Evolutionary conservation across 139 green algal species (phyloP).

Genomic region (Ettlia oleoabundans): DNA sequence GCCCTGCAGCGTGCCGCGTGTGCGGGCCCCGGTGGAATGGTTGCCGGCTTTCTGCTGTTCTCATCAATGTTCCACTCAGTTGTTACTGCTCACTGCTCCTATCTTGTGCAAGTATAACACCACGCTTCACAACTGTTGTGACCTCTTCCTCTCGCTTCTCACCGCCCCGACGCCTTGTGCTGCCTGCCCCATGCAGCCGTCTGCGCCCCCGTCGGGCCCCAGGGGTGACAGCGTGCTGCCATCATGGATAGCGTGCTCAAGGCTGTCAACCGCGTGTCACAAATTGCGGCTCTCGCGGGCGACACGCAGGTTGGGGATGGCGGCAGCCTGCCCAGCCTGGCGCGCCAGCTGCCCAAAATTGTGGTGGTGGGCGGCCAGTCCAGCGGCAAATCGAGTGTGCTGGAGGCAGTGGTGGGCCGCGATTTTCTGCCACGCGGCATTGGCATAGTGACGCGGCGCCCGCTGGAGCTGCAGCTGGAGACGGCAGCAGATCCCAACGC

Average conservation of each 20-base stretch:
- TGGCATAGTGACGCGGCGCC: constrained; percentile 93
- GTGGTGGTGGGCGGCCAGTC: constrained; percentile 94
- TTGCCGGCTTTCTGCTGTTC: no score
- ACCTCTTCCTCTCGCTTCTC: no score
- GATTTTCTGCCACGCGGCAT: constrained; percentile 94
- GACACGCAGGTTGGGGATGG: constrained; percentile 53
- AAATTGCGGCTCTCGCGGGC: constrained; percentile 50
- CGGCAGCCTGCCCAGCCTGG: constrained; percentile 70
- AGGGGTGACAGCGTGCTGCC: background rate
- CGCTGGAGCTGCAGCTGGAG: constrained; percentile 91
- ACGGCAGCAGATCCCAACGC: constrained; percentile 77
- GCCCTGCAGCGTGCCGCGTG: no score
- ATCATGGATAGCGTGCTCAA: constrained; percentile 48
- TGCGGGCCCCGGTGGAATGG: no score
- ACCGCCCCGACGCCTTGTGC: no score
- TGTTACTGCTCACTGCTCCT: no score
- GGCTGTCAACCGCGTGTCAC: constrained; percentile 51
- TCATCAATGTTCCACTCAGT: no score
- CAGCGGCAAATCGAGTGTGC: constrained; percentile 93
- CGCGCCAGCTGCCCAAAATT: constrained; percentile 88
- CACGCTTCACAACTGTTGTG: no score
- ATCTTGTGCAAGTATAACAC: no score
- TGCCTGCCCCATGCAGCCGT: no score
- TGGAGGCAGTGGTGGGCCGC: constrained; percentile 94
- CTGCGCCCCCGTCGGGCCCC: no score